These are phyloP conservation scores for Pseudogymnoascus sp. DNA, from an alignment of 2,329 filamentous ascomycete species.

Conservation along the genomic window DNA sequence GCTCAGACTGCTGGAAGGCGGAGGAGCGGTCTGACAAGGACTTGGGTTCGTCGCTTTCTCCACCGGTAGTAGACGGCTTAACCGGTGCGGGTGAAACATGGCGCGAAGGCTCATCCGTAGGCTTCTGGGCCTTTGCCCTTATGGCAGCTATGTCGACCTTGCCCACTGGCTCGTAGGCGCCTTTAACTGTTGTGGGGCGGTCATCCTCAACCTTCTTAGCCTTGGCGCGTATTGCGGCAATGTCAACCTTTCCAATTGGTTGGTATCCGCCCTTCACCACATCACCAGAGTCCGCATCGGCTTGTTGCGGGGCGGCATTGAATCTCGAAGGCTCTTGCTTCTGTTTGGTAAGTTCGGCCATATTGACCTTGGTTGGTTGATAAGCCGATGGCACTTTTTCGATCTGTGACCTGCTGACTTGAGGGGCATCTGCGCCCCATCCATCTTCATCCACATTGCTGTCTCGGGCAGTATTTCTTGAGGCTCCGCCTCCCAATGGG, in stretches of 20 bases:
- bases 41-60: conserved; percentile 46
- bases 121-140: conserved; percentile 70
- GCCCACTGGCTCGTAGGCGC: conserved; percentile 87
- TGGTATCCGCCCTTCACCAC: conserved; percentile 84
- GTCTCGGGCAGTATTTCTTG: conserved; percentile 45
- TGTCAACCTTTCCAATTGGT: conserved; percentile 95
- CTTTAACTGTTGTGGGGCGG: conserved; percentile 78
- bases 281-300: conserved; percentile 41
- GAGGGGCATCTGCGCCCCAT: conserved; percentile 93
- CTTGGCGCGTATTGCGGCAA: conserved; percentile 76
- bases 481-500: conserved; percentile 59
- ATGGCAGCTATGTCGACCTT: conserved; percentile 98
- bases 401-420: conserved; percentile 74
- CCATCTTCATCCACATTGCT: conserved; percentile 71
- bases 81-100: conserved; percentile 38
- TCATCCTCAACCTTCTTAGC: conserved; percentile 66
- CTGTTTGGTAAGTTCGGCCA: conserved; percentile 74
- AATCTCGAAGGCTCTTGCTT: conserved; percentile 60
- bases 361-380: conserved; percentile 90
- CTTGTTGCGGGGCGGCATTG: conserved; percentile 39
- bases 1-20: conserved; percentile 68
- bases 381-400: conserved; percentile 92
- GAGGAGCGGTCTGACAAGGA: conserved; percentile 69
- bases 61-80: conserved; percentile 29
- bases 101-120: conserved; percentile 31